Base-by-base conservation (phyloP, 2,329 filamentous ascomycete species). In the Aureobasidium sp. region DNA sequence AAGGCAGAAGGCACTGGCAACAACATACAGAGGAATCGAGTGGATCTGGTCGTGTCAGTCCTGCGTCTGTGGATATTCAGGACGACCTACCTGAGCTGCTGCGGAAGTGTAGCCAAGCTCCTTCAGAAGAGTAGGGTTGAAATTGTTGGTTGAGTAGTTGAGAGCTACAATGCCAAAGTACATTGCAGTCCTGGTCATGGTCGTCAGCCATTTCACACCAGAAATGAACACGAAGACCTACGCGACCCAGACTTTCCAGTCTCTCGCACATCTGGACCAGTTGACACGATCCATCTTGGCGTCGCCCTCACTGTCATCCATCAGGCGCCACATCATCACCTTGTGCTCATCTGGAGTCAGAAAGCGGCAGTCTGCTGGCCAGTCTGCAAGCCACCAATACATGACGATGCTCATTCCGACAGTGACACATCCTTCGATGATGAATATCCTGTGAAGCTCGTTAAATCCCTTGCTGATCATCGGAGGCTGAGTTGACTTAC, bases 231-330 rank as follows among this genome's bases (percentile, higher is more conserved):
- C 21, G 23, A n/a, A 27, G 37, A 31, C 58, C 29, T 31, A 60
- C 58, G 25, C 58, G 13, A 60, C n/a, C 58, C 58, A 60, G 29
- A 60, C 58, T 17, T 60, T 60, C 58, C 58, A 60, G 23, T 60
- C 58, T 37, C 23, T 46, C 13, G 40, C 46, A 46, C 58, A 60
- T n/a, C 58, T 49, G 38, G 33, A 43, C 58, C 58, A 60, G 63
- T 82, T 78, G 2, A 82, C 72, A 9, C 77, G 77, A 61, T 83
- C 74, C 81, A 84, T 84, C 53, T 70, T 74, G 2, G 73, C 74
- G 3, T 75, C 74, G 19, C 73, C 78, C 3, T 74, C 71, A 3
- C 67, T 63, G 31, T 60, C 27, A 19, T 60, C 60, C 17, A 69
- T 68, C 8, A 80, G 65, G 3, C 77, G 74, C 15, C 69, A 68